Evolutionary conservation across 306 rosid genomes (phyloP).

Genomic region (Comarum palustre): DNA sequence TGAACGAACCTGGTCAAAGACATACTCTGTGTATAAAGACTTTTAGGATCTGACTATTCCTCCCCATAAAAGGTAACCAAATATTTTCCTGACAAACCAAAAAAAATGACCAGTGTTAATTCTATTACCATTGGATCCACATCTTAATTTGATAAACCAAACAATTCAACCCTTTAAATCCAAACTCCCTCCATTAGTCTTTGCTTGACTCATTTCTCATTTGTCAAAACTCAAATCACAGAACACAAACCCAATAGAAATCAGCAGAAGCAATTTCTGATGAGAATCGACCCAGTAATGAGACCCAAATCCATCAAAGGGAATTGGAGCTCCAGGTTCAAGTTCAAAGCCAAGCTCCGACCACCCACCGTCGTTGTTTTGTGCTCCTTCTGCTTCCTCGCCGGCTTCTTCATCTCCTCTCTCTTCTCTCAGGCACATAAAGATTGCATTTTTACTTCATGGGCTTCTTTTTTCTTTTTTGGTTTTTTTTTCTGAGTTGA

Average conservation of each 20-base stretch:
- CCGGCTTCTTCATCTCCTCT: slow-evolving; percentile 60
- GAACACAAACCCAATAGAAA: background rate
- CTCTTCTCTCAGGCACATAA: slow-evolving; percentile 42
- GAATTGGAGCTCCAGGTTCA: slow-evolving; percentile 35
- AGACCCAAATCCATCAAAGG: slow-evolving; percentile 49
- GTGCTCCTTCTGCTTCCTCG: slow-evolving; percentile 65
- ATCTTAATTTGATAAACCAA: background rate
- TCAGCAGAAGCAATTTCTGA: background rate
- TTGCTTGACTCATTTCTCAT: background rate
- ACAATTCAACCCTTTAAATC: background rate
- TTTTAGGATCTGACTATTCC: background rate
- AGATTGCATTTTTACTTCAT: background rate
- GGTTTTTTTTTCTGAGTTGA: background rate
- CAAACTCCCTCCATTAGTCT: slow-evolving; percentile 4
- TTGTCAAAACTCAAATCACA: background rate
- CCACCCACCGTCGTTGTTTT: slow-evolving; percentile 42
- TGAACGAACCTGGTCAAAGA: background rate
- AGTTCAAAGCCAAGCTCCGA: slow-evolving; percentile 39
- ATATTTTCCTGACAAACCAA: background rate
- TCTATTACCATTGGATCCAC: background rate
- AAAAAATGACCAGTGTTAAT: background rate
- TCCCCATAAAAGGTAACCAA: background rate
- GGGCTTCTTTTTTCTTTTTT: background rate
- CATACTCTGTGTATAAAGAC: background rate
- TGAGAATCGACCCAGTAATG: slow-evolving; percentile 32